phyloP scores from a whole-genome alignment of 768 basidiomycete species.

The Suillus bovinus region DNA sequence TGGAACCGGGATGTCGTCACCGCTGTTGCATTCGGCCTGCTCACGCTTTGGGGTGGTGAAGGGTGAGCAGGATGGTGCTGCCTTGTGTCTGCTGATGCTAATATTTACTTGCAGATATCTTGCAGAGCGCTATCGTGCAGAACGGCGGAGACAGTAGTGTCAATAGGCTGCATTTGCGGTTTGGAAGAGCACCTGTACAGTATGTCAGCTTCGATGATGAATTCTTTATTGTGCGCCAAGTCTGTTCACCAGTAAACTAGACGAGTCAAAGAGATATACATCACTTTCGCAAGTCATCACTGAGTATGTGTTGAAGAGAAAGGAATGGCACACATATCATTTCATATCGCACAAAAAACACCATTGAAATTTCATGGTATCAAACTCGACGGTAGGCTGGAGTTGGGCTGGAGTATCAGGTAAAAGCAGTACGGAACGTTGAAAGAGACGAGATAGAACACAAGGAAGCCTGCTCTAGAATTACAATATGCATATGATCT shows the following conservation, averaged over 20 bases:
- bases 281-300: neutral
- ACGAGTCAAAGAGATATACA: neutral
- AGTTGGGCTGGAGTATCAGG: conserved; percentile 56
- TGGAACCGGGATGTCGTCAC: conserved; percentile 70
- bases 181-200: neutral
- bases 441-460: conserved; percentile 65
- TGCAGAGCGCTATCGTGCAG: conserved; percentile 39
- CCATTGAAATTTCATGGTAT: neutral
- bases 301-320: conserved; percentile 87
- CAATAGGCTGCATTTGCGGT: neutral
- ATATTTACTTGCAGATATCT: conserved; percentile 32
- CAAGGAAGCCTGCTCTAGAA: conserved; percentile 64
- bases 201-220: neutral
- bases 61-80: conserved; percentile 45
- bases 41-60: conserved; percentile 65
- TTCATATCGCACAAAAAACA: conserved; percentile 87
- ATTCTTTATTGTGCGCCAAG: neutral
- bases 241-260: neutral
- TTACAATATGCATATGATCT: conserved; percentile 78
- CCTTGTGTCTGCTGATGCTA: neutral
- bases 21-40: conserved; percentile 55
- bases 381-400: conserved; percentile 56
- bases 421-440: conserved; percentile 70
- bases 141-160: conserved; percentile 15
- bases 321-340: conserved; percentile 89